A percentile compares a stretch with the other conserved stretches of the same genome.
phyloP scores from a whole-genome alignment of 352 stramenopile species.

The Pythium chondricola region DNA sequence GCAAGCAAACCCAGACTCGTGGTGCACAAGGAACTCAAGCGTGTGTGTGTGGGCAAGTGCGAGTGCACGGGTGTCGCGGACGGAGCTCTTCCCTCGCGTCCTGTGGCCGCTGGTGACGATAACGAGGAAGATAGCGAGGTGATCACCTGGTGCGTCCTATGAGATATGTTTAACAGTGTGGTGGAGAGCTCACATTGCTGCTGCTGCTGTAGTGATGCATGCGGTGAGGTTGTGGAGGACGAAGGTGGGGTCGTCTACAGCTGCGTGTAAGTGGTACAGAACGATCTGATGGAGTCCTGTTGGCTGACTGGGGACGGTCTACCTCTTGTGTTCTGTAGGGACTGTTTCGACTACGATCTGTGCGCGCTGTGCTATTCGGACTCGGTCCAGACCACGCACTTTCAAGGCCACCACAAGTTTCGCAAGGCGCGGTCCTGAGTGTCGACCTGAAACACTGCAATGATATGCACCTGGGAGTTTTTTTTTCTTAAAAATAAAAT shows the following conservation, averaged over 20 bases:
- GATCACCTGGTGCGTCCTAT: conserved; percentile 40
- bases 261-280: conserved; percentile 3
- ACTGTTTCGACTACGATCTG: conserved; percentile 76
- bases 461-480: too few species aligned
- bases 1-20: conserved; percentile 12
- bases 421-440: too few species aligned
- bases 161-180: conserved; percentile 12
- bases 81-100: conserved; percentile 6
- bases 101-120: conserved; percentile 1
- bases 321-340: conserved; percentile 21
- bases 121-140: conserved; percentile 28
- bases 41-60: conserved; percentile 41
- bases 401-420: conserved; percentile 16
- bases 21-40: conserved; percentile 20
- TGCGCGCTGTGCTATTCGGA: conserved; percentile 36
- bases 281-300: not conserved
- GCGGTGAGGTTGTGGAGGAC: conserved; percentile 1
- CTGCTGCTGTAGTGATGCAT: conserved; percentile 14
- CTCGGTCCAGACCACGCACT: conserved; percentile 13
- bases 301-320: not conserved
- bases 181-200: not conserved
- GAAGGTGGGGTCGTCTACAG: conserved; percentile 1
- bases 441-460: too few species aligned
- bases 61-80: conserved; percentile 40
- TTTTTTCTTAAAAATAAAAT: not conserved